A percentile compares a stretch with the other conserved stretches of the same genome.
These are phyloP conservation scores for Phoenix dactylifera DNA, from an alignment of 176 grass and related monocot genomes.

Conservation along the genomic window DNA sequence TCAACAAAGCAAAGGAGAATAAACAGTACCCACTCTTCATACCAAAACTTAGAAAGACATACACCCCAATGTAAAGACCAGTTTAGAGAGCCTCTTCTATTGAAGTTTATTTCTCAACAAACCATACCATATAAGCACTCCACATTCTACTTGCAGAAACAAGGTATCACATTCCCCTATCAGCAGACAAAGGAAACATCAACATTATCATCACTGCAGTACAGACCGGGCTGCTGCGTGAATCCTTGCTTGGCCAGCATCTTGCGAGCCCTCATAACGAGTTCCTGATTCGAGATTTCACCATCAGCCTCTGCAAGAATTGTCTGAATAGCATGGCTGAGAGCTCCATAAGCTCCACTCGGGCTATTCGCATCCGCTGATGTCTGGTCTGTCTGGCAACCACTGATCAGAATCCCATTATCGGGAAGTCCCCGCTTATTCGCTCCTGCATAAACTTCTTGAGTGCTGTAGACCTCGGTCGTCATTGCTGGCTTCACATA, in stretches of 20 bases:
- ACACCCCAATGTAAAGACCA: too few species aligned
- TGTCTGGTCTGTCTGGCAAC: slow-evolving; percentile 86
- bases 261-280: slow-evolving; percentile 46
- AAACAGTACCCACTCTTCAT: too few species aligned
- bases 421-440: slow-evolving; percentile 17
- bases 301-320: slow-evolving; percentile 31
- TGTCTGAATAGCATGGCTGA: slow-evolving; percentile 73
- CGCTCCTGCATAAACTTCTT: slow-evolving; percentile 47
- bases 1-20: too few species aligned
- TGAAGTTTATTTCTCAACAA: too few species aligned
- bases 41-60: too few species aligned
- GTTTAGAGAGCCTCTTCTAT: too few species aligned
- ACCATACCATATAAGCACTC: neutral
- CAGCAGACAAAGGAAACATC: slow-evolving; percentile 55
- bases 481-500: slow-evolving; percentile 58
- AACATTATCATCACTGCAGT: slow-evolving; percentile 60
- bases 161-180: neutral
- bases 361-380: slow-evolving; percentile 58
- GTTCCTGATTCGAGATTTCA: slow-evolving; percentile 44
- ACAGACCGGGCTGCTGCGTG: slow-evolving; percentile 62
- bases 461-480: slow-evolving; percentile 25
- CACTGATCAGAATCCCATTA: slow-evolving; percentile 71
- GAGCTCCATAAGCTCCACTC: slow-evolving; percentile 64
- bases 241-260: slow-evolving; percentile 49
- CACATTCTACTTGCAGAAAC: neutral